These are phyloP conservation scores for Ustilago sp. DNA, from an alignment of 1,284 basidiomycete species.

Conservation along the genomic window DNA sequence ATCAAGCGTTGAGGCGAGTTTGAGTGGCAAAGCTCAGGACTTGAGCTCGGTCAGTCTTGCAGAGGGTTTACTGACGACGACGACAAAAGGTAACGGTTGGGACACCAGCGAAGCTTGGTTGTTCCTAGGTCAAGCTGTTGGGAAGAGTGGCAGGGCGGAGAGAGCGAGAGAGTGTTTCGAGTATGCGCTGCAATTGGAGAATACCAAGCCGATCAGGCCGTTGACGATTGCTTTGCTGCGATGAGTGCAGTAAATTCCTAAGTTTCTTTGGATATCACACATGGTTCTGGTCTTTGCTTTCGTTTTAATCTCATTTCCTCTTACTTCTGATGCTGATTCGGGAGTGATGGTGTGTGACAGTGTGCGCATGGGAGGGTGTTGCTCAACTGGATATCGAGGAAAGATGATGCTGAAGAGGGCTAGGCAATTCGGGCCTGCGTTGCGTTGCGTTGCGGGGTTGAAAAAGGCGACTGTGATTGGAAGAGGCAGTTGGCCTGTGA, in stretches of 20 bases:
- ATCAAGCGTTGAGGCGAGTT: constrained; percentile 44
- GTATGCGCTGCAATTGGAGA: constrained; percentile 63
- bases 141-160: constrained; percentile 39
- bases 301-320: neutral
- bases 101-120: constrained; percentile 66
- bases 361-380: too few species aligned
- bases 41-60: constrained; percentile 61
- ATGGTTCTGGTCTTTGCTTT: neutral
- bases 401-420: too few species aligned
- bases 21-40: constrained; percentile 44
- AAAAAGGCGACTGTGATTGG: neutral
- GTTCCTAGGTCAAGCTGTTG: constrained; percentile 57
- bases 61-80: constrained; percentile 60
- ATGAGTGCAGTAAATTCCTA: neutral
- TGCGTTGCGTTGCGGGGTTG: neutral
- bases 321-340: neutral
- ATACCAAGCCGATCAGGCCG: constrained; percentile 50
- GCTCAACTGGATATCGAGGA: neutral
- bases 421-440: neutral
- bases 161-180: constrained; percentile 58
- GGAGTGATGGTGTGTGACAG: neutral
- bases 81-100: constrained; percentile 58
- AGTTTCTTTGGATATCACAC: neutral
- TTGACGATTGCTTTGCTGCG: constrained; percentile 34
- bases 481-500: neutral